Conservation (phyloP, 208 protist species). For the Acanthamoeba sp. region DNA sequence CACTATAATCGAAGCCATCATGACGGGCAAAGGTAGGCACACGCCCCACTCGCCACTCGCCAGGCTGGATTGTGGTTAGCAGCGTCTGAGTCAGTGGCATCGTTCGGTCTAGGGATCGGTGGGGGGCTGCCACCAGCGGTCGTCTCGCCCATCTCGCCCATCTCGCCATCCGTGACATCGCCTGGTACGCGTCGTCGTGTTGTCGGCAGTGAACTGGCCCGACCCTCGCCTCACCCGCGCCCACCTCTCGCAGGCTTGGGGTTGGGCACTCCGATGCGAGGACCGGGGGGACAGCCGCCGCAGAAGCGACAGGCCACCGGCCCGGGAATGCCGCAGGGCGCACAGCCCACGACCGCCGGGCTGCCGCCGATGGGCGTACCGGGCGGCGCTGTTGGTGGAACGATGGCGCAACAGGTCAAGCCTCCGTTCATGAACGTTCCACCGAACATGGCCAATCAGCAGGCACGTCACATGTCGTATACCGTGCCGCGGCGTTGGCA, state of each 20-base stretch:
- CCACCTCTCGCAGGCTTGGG: too few relatives aligned
- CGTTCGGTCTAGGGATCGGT: background rate
- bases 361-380: background rate
- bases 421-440: background rate
- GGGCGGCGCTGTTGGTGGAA: background rate
- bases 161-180: background rate
- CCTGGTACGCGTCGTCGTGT: background rate
- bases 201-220: too few relatives aligned
- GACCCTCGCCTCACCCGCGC: too few relatives aligned
- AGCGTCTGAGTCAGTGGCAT: too few relatives aligned
- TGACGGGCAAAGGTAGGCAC: constrained; percentile 37
- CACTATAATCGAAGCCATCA: constrained; percentile 50
- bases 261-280: background rate
- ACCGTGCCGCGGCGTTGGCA: background rate
- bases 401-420: background rate
- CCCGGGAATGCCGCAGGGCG: background rate
- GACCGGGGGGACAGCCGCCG: background rate
- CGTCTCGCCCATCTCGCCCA: background rate
- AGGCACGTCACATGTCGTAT: too few relatives aligned
- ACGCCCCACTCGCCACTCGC: background rate
- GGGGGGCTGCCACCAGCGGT: background rate
- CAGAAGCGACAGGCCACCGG: constrained; percentile 1
- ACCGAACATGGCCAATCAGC: background rate
- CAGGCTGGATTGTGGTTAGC: background rate
- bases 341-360: background rate